A percentile compares a stretch with the other conserved stretches of the same genome.
Conservation (phyloP, 768 basidiomycete genomes). For the Gymnopilus junonius region DNA sequence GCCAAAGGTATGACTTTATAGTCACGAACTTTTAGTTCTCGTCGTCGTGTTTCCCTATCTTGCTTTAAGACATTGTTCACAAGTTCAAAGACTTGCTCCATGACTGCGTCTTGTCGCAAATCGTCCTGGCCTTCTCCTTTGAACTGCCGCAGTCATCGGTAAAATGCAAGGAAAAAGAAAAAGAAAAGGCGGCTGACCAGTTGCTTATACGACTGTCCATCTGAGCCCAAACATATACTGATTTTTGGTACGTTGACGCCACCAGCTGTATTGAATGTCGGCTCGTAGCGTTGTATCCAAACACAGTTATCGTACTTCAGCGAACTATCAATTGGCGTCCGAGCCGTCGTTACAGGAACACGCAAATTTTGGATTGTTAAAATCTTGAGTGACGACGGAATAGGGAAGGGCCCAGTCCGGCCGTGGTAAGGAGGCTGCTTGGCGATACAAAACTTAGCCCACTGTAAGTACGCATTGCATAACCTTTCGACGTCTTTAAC, state of each 20-base stretch:
- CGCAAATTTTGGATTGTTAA: slow-evolving; percentile 52
- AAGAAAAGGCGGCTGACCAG: slow-evolving; percentile 54
- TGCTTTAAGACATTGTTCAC: slow-evolving; percentile 77
- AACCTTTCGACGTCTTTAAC: slow-evolving; percentile 60
- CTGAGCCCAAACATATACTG: slow-evolving; percentile 64
- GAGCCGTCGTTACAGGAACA: slow-evolving; percentile 85
- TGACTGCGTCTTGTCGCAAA: slow-evolving; percentile 95
- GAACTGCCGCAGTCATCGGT: slow-evolving; percentile 54
- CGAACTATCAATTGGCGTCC: slow-evolving; percentile 71
- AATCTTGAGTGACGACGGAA: slow-evolving; percentile 54
- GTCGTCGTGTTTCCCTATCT: slow-evolving; percentile 77
- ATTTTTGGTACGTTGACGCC: slow-evolving; percentile 89
- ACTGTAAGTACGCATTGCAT: slow-evolving; percentile 70
- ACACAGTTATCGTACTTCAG: slow-evolving; percentile 69
- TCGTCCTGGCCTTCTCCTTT: slow-evolving; percentile 93
- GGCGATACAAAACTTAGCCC: slow-evolving; percentile 68
- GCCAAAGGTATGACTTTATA: slow-evolving; percentile 92
- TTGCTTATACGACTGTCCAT: slow-evolving; percentile 73
- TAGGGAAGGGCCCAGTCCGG: slow-evolving; percentile 18
- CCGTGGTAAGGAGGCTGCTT: slow-evolving; percentile 27
- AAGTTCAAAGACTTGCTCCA: slow-evolving; percentile 96
- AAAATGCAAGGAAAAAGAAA: not conserved
- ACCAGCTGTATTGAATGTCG: slow-evolving; percentile 65
- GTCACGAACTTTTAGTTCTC: slow-evolving; percentile 74
- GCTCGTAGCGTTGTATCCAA: slow-evolving; percentile 69